A percentile compares a stretch with the other conserved stretches of the same genome.
These are phyloP conservation scores for Lentinula sp. DNA, from an alignment of 768 basidiomycete genomes.

Conservation along the genomic window DNA sequence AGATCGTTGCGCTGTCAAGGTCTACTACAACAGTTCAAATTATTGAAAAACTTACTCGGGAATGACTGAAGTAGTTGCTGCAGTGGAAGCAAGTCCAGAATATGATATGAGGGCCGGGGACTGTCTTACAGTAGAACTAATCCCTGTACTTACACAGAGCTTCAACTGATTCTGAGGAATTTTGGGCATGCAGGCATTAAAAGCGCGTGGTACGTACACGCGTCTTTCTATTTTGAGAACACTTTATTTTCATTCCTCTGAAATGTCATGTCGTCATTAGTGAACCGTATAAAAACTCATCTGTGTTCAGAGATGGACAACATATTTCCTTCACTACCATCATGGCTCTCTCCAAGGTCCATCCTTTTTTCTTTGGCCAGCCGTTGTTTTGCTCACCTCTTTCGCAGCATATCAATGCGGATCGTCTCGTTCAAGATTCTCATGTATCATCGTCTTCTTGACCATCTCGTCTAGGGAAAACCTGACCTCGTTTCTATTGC, in stretches of 20 bases:
- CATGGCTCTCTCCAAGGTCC: constrained; percentile 62
- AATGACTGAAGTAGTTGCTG: background rate
- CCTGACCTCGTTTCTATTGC: background rate
- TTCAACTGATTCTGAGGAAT: no score
- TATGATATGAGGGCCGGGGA: no score
- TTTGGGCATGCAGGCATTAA: no score
- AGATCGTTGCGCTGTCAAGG: background rate
- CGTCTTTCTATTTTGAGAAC: background rate
- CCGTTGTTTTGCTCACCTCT: constrained; percentile 3
- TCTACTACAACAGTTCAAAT: no score
- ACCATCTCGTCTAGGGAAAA: background rate
- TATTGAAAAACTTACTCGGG: no score
- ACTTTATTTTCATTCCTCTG: background rate
- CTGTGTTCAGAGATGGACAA: background rate
- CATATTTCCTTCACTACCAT: constrained; percentile 7
- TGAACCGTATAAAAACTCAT: background rate
- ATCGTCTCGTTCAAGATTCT: constrained; percentile 53
- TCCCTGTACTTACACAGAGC: no score
- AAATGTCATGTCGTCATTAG: background rate
- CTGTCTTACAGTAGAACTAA: no score
- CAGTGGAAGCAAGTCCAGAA: background rate
- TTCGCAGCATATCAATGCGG: constrained; percentile 60
- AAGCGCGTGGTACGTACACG: background rate
- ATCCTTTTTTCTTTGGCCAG: background rate
- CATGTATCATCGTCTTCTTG: constrained; percentile 28